Conservation (phyloP, 2,329 filamentous ascomycete species). For the Phialophora verrucosa region DNA sequence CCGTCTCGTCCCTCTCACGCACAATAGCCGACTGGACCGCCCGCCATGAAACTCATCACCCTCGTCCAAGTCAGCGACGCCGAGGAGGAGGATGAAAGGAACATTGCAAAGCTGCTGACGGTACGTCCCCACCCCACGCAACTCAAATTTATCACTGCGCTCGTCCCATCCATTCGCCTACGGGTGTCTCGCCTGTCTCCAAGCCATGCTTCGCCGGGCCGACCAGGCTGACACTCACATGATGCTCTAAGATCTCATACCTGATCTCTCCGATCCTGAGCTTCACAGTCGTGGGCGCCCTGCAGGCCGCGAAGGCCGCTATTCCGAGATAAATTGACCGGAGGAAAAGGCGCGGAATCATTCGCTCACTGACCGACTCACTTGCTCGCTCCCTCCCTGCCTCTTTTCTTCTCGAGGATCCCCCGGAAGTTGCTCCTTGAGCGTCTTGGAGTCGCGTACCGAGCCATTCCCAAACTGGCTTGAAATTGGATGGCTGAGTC, state of each 20-base stretch:
- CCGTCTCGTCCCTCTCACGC: background rate
- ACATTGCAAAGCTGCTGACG: constrained; percentile 58
- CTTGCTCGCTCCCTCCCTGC: background rate
- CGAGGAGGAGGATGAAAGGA: constrained; percentile 58
- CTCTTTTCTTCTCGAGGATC: background rate
- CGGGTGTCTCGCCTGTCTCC: background rate
- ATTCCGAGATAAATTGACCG: constrained; percentile 11
- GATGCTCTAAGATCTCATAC: constrained; percentile 28
- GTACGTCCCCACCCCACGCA: background rate
- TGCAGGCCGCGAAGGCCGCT: constrained; percentile 29
- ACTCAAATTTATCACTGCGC: too few species aligned
- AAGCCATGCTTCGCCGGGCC: background rate
- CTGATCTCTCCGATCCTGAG: constrained; percentile 32
- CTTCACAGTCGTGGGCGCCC: constrained; percentile 33
- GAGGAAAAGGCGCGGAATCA: background rate
- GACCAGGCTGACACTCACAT: background rate
- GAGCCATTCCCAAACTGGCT: background rate
- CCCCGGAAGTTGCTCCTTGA: background rate
- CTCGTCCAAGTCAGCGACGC: constrained; percentile 50
- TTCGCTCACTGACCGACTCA: background rate
- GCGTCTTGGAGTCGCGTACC: background rate
- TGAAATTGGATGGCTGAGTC: too few species aligned
- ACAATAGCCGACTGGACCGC: constrained; percentile 56
- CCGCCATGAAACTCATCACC: constrained; percentile 61
- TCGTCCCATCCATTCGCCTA: background rate